Percentiles rank a stretch among this genome's conserved stretches.
Conservation (phyloP, 345 rosid genomes). For the Acer campestre region DNA sequence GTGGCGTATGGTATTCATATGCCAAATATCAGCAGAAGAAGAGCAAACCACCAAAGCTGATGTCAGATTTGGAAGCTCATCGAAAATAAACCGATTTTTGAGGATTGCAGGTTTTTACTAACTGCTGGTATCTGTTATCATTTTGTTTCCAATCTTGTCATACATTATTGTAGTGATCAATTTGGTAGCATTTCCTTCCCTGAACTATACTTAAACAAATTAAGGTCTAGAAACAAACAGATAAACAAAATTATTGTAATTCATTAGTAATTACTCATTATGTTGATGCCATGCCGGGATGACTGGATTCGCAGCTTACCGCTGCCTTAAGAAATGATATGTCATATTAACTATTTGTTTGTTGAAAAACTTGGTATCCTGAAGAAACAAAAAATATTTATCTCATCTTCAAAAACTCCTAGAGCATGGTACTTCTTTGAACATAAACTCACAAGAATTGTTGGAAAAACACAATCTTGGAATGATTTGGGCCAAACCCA, state of each 20-base stretch:
- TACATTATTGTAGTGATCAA: constrained; percentile 5
- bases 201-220: not conserved
- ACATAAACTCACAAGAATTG: not conserved
- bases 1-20: constrained; percentile 93
- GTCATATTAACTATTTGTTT: not conserved
- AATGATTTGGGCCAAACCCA: not conserved
- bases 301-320: not conserved
- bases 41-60: constrained; percentile 53
- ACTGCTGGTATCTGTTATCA: not conserved
- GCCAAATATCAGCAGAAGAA: constrained; percentile 82
- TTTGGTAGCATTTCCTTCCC: not conserved
- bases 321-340: not conserved
- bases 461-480: not conserved
- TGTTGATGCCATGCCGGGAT: not conserved
- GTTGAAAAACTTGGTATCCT: not conserved
- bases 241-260: not conserved
- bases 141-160: not conserved
- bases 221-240: not conserved
- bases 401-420: not conserved
- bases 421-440: not conserved
- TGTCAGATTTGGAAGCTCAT: constrained; percentile 69
- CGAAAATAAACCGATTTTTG: constrained; percentile 34
- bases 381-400: not conserved
- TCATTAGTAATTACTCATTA: not conserved
- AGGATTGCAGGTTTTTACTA: not conserved